phyloP scores from a whole-genome alignment of 2,329 filamentous ascomycete species.

The Helotiales sp. region DNA sequence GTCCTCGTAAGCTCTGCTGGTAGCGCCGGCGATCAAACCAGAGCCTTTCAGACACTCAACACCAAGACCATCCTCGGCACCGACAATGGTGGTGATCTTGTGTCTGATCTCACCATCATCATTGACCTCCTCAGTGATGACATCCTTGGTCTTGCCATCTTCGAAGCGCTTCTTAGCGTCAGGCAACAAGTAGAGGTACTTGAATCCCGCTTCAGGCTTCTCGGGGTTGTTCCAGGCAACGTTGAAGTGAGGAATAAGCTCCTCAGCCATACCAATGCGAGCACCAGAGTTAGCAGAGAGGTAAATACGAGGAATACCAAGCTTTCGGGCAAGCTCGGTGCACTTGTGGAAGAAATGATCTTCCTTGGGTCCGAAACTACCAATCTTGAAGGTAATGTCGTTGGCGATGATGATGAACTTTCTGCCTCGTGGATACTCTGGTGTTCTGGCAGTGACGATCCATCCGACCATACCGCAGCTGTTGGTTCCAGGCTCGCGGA shows the following conservation, averaged over 20 bases:
- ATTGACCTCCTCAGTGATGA: constrained; percentile 83
- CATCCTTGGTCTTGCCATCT: constrained; percentile 70
- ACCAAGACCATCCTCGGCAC: constrained; percentile 92
- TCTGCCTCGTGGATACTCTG: constrained; percentile 89
- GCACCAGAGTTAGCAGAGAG: constrained; percentile 98
- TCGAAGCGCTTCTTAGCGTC: constrained; percentile 86
- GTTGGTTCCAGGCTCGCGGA: constrained; percentile 93
- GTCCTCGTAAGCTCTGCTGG: constrained; percentile 94
- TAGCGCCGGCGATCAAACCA: constrained; percentile 96
- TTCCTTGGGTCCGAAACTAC: constrained; percentile 93
- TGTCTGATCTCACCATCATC: constrained; percentile 89
- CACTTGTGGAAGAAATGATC: constrained; percentile 99
- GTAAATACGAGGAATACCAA: constrained; percentile 96
- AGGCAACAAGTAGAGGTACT: constrained; percentile 91
- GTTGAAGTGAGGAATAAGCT: constrained; percentile 95
- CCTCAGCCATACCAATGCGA: constrained; percentile 92
- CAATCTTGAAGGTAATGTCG: constrained; percentile 99
- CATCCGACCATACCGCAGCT: constrained; percentile 98
- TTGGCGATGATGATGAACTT: constrained; percentile 97
- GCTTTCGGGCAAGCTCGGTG: constrained; percentile 89
- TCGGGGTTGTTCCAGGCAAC: constrained; percentile 89
- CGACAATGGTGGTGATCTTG: constrained; percentile 92
- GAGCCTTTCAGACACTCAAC: constrained; percentile 97
- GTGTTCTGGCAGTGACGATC: constrained; percentile 91
- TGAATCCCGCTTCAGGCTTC: constrained; percentile 87